Evolutionary conservation across 345 rosid species (phyloP), one percentile per base, ranked within the genome.

Genomic region (Turnera subulata): DNA sequence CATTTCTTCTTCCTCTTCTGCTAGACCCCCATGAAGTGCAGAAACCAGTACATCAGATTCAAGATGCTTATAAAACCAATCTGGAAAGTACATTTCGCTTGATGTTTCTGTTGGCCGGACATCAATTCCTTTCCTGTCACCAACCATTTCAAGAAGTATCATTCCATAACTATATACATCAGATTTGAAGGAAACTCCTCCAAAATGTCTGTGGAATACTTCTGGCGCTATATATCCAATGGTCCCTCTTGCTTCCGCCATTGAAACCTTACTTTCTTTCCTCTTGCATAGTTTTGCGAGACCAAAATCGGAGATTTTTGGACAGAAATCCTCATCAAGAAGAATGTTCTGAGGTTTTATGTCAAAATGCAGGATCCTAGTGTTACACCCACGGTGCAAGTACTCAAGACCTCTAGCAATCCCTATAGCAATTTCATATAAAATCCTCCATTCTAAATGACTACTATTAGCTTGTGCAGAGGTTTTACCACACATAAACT

Each of bases 81-180:
- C 21, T 52, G 56, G 56, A 52, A 52, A 52, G n/a, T 52, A 52
- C 5, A 7, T 32, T 32, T 52, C 40, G 17, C 56, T n/a, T 21
- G 53, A 8, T 5, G 21, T 8, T 11, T 21, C 29, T 21, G 0
- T 7, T 24, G 1, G 6, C 16, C 2, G 15, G 3, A 0, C 21
- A 16, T 47, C 50, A 19, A 47, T 35, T 35, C 11, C 25, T 35
- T 18, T 32, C 25, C 8, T 53, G 4, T 43, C 40, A 3, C 56
- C 22, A 33, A 33, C 14, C 43, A 53, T 53, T 11, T 53, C 56
- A 18, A 53, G 21, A 1, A 53, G 6, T 24, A 53, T 2, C 7
- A 53, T 20, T 2, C 56, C 56, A 12, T 32, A 53, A 37, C 56
- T 53, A 37, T 53, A 53, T 6, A 53, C 56, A 53, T 53, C 43